phyloP scores from a whole-genome alignment of 2,329 filamentous ascomycete species.

The Tolypocladium endophyticum region DNA sequence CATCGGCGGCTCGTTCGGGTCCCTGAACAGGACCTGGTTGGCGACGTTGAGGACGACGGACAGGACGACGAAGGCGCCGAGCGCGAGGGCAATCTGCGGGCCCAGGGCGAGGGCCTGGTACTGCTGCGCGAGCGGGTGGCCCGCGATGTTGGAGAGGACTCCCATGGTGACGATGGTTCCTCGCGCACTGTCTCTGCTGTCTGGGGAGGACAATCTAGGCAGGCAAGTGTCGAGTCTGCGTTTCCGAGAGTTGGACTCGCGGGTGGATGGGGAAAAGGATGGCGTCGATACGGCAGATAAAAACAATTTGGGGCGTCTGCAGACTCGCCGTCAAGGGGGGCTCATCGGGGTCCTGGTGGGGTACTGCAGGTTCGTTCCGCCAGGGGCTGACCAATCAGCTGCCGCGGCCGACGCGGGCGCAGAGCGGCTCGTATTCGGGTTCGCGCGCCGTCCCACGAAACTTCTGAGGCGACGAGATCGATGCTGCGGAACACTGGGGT shows the following conservation, averaged over 20 bases:
- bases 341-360: neutral
- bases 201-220: neutral
- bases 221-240: neutral
- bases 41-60: slow-evolving; percentile 69
- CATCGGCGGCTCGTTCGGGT: slow-evolving; percentile 68
- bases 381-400: neutral
- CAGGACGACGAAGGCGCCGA: slow-evolving; percentile 35
- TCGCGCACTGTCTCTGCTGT: neutral
- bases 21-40: slow-evolving; percentile 69
- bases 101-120: slow-evolving; percentile 36
- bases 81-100: slow-evolving; percentile 34
- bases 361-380: neutral
- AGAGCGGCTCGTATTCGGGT: neutral
- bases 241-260: neutral
- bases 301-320: neutral
- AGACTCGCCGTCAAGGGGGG: neutral
- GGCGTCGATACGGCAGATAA: neutral
- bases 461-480: neutral
- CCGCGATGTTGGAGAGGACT: slow-evolving; percentile 39
- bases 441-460: neutral
- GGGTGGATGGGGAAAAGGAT: neutral
- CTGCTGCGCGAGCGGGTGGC: slow-evolving; percentile 37
- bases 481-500: neutral
- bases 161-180: slow-evolving; percentile 35
- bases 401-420: neutral